phyloP scores from a whole-genome alignment of 139 green algal genomes.

The Auxenochlorella pyrenoidosa region DNA sequence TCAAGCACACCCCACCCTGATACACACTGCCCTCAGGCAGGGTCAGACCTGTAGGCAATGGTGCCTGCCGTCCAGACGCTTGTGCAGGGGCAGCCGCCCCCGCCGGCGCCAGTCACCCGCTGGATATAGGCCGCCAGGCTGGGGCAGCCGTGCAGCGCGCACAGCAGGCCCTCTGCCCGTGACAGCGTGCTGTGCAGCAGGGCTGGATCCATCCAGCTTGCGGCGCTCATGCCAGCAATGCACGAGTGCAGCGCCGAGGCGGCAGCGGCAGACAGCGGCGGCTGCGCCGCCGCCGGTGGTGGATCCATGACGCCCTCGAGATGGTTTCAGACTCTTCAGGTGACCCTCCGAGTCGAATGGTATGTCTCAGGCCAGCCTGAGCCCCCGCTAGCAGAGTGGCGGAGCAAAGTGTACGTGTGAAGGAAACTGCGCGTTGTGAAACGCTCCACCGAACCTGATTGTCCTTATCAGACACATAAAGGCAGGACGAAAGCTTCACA shows the following conservation, averaged over 20 bases:
- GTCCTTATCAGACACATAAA: no score
- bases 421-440: background rate
- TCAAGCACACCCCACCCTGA: no score
- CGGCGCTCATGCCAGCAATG: background rate
- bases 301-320: background rate
- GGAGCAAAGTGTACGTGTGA: background rate
- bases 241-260: background rate
- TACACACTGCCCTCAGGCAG: background rate
- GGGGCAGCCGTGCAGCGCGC: conserved; percentile 1
- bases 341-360: background rate
- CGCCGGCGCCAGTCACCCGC: background rate
- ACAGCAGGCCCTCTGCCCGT: conserved; percentile 17
- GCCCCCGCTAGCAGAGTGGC: background rate
- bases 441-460: background rate
- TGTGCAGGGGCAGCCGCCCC: conserved; percentile 17
- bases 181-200: background rate
- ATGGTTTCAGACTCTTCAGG: no score
- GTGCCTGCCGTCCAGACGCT: conserved; percentile 30
- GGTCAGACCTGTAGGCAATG: conserved; percentile 17
- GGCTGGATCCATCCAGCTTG: background rate
- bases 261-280: background rate
- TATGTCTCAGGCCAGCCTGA: background rate
- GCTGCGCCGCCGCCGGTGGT: background rate
- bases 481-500: no score
- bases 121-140: conserved; percentile 9